Conservation (phyloP, 2,329 filamentous ascomycete genomes). For the Aspergillus ustus region DNA sequence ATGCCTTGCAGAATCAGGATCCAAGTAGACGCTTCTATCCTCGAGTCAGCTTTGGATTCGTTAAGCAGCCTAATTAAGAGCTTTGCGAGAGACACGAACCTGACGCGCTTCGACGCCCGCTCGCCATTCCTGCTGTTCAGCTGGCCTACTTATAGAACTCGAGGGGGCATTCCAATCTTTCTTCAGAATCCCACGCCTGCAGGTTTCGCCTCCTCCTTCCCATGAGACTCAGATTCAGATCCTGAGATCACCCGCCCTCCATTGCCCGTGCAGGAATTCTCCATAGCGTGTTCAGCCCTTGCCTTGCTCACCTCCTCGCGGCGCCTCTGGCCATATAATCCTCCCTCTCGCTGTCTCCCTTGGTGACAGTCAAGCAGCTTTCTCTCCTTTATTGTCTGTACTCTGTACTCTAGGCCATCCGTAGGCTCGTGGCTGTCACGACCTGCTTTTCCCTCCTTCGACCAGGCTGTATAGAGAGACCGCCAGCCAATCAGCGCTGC, state of each 20-base stretch:
- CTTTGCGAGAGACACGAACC: slow-evolving; percentile 18
- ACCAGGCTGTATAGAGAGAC: slow-evolving; percentile 13
- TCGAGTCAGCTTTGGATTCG: slow-evolving; percentile 3
- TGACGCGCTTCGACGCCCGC: slow-evolving; percentile 16
- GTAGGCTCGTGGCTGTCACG: not conserved
- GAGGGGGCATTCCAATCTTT: slow-evolving; percentile 8
- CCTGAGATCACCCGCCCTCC: not conserved
- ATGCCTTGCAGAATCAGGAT: slow-evolving; percentile 17
- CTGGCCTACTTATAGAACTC: slow-evolving; percentile 12
- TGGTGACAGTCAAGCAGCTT: slow-evolving; percentile 10
- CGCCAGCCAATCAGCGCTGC: slow-evolving; percentile 27
- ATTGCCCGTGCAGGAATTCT: slow-evolving; percentile 18
- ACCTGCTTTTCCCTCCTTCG: slow-evolving; percentile 2
- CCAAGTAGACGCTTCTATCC: not conserved
- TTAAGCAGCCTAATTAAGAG: not conserved
- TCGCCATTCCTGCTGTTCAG: slow-evolving; percentile 9
- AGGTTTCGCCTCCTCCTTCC: slow-evolving; percentile 16
- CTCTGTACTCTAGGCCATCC: not conserved
- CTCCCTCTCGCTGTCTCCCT: slow-evolving; percentile 15
- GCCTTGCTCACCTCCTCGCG: slow-evolving; percentile 11
- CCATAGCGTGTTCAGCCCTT: slow-evolving; percentile 16
- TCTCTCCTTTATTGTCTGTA: slow-evolving; percentile 6
- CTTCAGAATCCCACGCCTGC: slow-evolving; percentile 13
- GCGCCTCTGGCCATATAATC: slow-evolving; percentile 18
- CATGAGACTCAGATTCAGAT: slow-evolving; percentile 3